Evolutionary conservation across 2,329 filamentous ascomycete genomes (phyloP).

Genomic region (Penicillium sp.): DNA sequence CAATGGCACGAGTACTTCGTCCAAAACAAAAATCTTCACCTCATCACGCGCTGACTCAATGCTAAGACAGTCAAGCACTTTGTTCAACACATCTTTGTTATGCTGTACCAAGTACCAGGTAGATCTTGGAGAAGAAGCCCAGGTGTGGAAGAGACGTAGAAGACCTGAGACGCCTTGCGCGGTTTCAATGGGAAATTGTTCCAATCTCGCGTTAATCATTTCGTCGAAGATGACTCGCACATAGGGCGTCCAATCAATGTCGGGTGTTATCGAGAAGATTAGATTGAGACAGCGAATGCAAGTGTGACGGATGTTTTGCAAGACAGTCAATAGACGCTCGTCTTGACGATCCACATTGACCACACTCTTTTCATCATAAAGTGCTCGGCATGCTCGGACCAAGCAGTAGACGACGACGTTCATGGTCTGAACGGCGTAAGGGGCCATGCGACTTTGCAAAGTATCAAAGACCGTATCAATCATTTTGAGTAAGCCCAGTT

Average conservation of each 20-base stretch:
- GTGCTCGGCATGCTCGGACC: constrained; percentile 58
- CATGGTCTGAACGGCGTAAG: constrained; percentile 63
- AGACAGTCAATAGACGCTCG: constrained; percentile 28
- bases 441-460: constrained; percentile 65
- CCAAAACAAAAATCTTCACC: constrained; percentile 75
- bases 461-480: constrained; percentile 79
- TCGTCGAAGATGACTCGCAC: constrained; percentile 65
- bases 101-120: constrained; percentile 64
- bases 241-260: constrained; percentile 67
- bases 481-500: constrained; percentile 90
- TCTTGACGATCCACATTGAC: constrained; percentile 28
- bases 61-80: constrained; percentile 65
- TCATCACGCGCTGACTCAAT: constrained; percentile 73
- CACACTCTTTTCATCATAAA: constrained; percentile 31
- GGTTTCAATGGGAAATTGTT: constrained; percentile 75
- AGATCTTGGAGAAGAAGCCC: constrained; percentile 63
- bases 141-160: constrained; percentile 72
- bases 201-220: constrained; percentile 68
- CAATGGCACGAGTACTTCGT: constrained; percentile 64
- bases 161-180: constrained; percentile 82
- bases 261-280: constrained; percentile 67
- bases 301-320: constrained; percentile 48
- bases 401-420: constrained; percentile 78
- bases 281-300: constrained; percentile 78
- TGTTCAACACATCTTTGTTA: constrained; percentile 55